Percentiles rank a stretch among this genome's conserved stretches.
phyloP scores from a whole-genome alignment of 2,329 filamentous ascomycete species.

The Diaporthe sp. region DNA sequence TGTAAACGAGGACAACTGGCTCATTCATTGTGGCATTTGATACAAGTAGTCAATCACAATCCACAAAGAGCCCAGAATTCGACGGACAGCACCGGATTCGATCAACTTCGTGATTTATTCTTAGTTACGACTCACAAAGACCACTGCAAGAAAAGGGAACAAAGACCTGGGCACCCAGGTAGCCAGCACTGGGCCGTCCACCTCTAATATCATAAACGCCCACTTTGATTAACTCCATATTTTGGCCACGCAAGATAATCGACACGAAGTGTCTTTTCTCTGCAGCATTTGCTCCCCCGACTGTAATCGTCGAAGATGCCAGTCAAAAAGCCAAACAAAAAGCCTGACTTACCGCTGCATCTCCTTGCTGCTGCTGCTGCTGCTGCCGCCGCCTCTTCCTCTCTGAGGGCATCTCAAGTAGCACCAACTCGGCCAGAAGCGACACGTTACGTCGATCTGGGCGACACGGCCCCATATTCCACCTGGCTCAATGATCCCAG shows the following conservation, averaged over 20 bases:
- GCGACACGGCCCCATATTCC: neutral
- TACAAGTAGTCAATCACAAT: no score
- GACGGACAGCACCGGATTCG: no score
- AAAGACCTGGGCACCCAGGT: no score
- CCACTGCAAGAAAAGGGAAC: no score
- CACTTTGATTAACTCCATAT: neutral
- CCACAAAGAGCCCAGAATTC: no score
- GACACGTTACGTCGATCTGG: neutral
- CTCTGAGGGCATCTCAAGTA: neutral
- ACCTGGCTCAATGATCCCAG: neutral
- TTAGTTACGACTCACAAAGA: no score
- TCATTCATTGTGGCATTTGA: neutral
- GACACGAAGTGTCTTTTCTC: no score
- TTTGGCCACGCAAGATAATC: no score
- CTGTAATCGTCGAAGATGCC: neutral
- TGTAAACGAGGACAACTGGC: neutral
- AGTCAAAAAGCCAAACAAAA: no score
- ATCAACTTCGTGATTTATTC: no score
- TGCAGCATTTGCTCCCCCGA: neutral
- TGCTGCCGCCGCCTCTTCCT: neutral
- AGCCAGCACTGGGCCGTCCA: no score
- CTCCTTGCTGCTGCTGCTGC: neutral
- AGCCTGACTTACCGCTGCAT: neutral
- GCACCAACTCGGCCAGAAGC: neutral
- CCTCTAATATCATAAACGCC: neutral